phyloP scores from a whole-genome alignment of 371 early-diverging fungal species.

The Mortierella sp. region DNA sequence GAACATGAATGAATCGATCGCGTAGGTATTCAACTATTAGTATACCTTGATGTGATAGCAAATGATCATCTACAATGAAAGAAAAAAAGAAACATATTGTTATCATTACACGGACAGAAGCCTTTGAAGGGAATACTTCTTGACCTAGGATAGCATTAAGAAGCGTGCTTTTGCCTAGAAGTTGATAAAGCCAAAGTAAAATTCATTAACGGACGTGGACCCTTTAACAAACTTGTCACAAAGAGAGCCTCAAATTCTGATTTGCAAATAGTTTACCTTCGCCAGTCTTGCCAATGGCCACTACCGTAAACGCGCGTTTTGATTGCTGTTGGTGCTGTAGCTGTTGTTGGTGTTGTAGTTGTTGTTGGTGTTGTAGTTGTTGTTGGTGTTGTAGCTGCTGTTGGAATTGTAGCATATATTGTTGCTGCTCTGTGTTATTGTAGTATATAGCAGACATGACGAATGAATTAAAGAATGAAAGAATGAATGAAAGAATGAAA shows the following conservation, averaged over 20 bases:
- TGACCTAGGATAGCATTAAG: conserved; percentile 51
- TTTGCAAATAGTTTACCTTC: conserved; percentile 33
- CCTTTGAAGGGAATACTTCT: conserved; percentile 50
- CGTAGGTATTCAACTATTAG: too few species aligned
- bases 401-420: conserved; percentile 19
- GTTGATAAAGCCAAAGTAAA: background rate
- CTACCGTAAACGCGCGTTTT: conserved; percentile 45
- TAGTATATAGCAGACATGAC: background rate
- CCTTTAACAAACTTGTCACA: background rate
- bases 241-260: background rate
- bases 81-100: background rate
- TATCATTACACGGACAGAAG: conserved; percentile 49
- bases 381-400: conserved; percentile 27
- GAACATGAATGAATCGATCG: background rate
- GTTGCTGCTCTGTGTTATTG: conserved; percentile 26
- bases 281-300: conserved; percentile 52
- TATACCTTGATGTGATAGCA: too few species aligned
- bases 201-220: background rate
- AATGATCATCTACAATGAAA: too few species aligned
- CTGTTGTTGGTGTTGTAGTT: conserved; percentile 20
- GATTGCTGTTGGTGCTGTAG: conserved; percentile 11
- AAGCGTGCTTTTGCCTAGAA: conserved; percentile 54
- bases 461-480: background rate
- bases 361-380: conserved; percentile 17
- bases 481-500: background rate